Evolutionary conservation across 2,329 filamentous ascomycete genomes (phyloP).

Genomic region (Fusarium luffae): DNA sequence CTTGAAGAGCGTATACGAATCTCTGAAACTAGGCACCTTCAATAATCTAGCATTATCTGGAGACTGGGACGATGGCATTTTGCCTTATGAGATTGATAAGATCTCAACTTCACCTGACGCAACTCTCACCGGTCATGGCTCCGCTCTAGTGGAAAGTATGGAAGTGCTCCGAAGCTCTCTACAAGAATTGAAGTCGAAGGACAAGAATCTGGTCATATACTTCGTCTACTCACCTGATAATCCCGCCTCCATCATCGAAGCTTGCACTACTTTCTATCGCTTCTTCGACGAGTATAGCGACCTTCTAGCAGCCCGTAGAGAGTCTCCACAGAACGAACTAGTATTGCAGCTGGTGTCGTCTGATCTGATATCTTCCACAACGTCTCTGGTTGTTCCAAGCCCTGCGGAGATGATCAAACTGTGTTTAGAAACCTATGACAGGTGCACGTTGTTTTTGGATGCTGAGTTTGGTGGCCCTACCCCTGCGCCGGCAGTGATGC

Average conservation of each 20-base stretch:
- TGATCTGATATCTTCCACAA: slow-evolving; percentile 72
- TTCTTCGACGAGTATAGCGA: slow-evolving; percentile 71
- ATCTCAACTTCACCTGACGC: slow-evolving; percentile 56
- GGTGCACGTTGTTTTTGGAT: slow-evolving; percentile 66
- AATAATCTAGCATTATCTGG: slow-evolving; percentile 58
- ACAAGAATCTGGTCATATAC: slow-evolving; percentile 78
- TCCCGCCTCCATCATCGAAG: slow-evolving; percentile 71
- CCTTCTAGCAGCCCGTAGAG: slow-evolving; percentile 55
- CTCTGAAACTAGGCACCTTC: slow-evolving; percentile 76
- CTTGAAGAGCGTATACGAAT: slow-evolving; percentile 77
- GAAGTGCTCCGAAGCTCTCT: slow-evolving; percentile 61
- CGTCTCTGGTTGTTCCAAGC: slow-evolving; percentile 70
- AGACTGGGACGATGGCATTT: slow-evolving; percentile 57
- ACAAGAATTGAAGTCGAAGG: slow-evolving; percentile 54
- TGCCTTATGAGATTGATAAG: slow-evolving; percentile 62
- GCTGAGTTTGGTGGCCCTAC: slow-evolving; percentile 60
- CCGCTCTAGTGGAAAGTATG: slow-evolving; percentile 61
- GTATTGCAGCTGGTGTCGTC: slow-evolving; percentile 81
- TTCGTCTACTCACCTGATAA: slow-evolving; percentile 76
- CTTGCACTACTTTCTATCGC: slow-evolving; percentile 78
- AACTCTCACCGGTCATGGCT: slow-evolving; percentile 55
- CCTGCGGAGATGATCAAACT: slow-evolving; percentile 69
- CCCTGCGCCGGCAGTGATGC: slow-evolving; percentile 75
- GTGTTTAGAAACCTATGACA: slow-evolving; percentile 81
- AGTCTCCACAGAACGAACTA: slow-evolving; percentile 68